phyloP scores from a whole-genome alignment of 179 eudicot genomes.

The Heliamphora pulchella region DNA sequence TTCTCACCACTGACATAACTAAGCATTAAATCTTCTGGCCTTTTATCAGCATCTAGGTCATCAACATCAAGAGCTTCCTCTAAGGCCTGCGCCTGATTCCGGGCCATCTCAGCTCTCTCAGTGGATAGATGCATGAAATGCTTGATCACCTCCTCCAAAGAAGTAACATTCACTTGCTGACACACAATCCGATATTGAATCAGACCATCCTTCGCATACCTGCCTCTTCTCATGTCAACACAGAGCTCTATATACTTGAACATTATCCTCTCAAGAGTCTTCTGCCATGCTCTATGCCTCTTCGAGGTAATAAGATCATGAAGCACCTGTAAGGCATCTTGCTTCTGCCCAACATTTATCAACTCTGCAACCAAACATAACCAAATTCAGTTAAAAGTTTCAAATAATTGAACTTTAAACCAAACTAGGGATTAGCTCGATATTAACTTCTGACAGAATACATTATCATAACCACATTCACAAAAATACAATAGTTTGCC shows the following conservation, averaged over 20 bases:
- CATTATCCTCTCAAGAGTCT: constrained; percentile 72
- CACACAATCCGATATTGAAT: constrained; percentile 86
- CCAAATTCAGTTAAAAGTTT: not conserved
- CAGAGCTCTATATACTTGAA: constrained; percentile 77
- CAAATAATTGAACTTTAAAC: not conserved
- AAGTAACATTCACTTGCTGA: constrained; percentile 84
- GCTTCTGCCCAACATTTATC: constrained; percentile 85
- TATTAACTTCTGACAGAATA: too few species aligned
- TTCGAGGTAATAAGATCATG: constrained; percentile 79
- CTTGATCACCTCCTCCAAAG: constrained; percentile 88
- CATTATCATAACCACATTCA: not conserved
- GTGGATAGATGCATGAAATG: constrained; percentile 86
- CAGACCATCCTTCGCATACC: constrained; percentile 87
- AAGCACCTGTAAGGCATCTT: constrained; percentile 79
- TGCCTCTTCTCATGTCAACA: constrained; percentile 82
- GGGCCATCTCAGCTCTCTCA: constrained; percentile 80
- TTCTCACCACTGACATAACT: constrained; percentile 94
- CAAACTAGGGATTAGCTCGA: too few species aligned
- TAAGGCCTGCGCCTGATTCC: constrained; percentile 75
- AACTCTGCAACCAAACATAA: constrained; percentile 43
- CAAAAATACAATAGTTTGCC: not conserved
- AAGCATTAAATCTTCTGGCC: constrained; percentile 87
- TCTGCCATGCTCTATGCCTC: constrained; percentile 87
- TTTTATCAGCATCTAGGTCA: constrained; percentile 80
- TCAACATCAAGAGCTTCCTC: constrained; percentile 92